These are phyloP conservation scores for Tulasnella sp. DNA, from an alignment of 768 basidiomycete species.

Conservation along the genomic window DNA sequence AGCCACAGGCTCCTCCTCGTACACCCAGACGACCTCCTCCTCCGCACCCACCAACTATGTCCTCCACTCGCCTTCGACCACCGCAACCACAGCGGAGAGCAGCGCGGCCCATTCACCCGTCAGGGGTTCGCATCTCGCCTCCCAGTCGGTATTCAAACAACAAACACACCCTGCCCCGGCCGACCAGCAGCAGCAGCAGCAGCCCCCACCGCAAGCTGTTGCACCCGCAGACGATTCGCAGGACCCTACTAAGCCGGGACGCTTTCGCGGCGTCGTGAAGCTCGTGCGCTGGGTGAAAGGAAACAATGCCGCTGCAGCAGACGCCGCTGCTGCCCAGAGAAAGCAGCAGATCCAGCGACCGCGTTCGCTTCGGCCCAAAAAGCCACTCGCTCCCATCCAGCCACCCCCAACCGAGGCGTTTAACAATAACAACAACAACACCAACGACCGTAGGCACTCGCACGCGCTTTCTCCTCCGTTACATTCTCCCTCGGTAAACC, in stretches of 20 bases:
- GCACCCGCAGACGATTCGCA: not conserved
- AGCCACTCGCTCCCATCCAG: not conserved
- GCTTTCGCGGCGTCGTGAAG: conserved; percentile 23
- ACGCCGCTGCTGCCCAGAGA: not conserved
- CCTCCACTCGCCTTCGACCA: not conserved
- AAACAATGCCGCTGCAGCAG: not conserved
- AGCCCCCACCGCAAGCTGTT: too few relatives aligned
- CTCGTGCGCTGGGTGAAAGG: conserved; percentile 24
- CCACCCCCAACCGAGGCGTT: not conserved
- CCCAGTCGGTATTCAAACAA: not conserved
- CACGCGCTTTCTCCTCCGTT: not conserved
- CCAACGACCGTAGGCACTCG: too few relatives aligned
- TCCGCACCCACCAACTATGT: not conserved
- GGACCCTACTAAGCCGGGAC: not conserved
- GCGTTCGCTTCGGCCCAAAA: conserved; percentile 1
- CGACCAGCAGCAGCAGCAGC: not conserved
- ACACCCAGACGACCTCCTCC: not conserved
- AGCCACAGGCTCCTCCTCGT: not conserved
- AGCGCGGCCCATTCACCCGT: not conserved
- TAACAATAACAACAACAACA: too few relatives aligned
- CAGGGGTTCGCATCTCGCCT: not conserved
- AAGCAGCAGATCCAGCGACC: not conserved
- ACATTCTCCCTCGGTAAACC: not conserved
- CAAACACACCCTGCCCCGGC: not conserved
- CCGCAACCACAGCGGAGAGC: not conserved